A percentile compares a stretch with the other conserved stretches of the same genome.
These are phyloP conservation scores for Xanthoconium stramineum DNA, from an alignment of 768 basidiomycete species.

Conservation along the genomic window DNA sequence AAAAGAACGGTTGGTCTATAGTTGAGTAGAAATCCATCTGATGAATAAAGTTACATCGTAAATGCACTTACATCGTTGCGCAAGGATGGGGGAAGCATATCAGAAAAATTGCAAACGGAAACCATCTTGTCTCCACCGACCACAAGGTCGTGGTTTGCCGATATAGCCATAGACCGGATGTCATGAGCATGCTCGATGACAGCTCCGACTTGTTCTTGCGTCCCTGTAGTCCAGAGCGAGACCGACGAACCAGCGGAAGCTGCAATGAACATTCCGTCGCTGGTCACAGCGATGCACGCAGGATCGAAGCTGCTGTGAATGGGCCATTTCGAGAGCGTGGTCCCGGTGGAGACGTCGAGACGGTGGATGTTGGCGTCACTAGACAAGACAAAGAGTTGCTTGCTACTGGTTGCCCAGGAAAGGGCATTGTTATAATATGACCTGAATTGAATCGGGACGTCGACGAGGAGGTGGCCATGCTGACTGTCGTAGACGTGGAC, in stretches of 20 bases:
- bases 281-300: neutral
- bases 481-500: neutral
- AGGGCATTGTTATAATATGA: neutral
- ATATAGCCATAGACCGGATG: neutral
- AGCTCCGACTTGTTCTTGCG: neutral
- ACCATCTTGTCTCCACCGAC: neutral
- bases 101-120: neutral
- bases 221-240: neutral
- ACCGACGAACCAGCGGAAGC: neutral
- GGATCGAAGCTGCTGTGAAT: neutral
- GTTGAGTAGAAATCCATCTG: no score
- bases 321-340: neutral
- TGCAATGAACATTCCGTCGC: neutral
- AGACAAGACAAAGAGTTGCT: neutral
- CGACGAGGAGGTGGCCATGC: neutral
- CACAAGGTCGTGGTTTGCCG: neutral
- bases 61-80: neutral
- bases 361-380: neutral
- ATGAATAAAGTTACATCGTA: neutral
- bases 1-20: no score
- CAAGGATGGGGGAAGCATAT: neutral
- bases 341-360: neutral
- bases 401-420: neutral
- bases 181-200: neutral
- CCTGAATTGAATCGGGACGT: neutral